Evolutionary conservation across 2,329 filamentous ascomycete genomes (phyloP).

Genomic region (Alternaria metachromatica): DNA sequence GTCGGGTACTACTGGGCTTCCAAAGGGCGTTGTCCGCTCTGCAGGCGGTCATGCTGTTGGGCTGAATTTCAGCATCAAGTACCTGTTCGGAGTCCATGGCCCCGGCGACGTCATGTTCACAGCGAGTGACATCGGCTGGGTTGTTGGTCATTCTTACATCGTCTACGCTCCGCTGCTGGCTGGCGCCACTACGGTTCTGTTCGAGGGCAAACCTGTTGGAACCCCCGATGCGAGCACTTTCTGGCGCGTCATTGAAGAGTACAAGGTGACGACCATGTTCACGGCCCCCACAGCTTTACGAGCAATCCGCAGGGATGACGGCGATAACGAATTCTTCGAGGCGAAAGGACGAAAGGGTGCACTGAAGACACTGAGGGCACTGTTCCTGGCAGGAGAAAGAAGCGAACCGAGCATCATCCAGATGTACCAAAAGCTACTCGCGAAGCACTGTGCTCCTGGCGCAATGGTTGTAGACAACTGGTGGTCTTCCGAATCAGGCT

Average conservation of each 20-base stretch:
- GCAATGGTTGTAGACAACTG: slow-evolving; percentile 74
- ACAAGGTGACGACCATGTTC: slow-evolving; percentile 79
- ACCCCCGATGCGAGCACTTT: slow-evolving; percentile 88
- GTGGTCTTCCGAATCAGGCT: slow-evolving; percentile 76
- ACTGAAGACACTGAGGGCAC: slow-evolving; percentile 71
- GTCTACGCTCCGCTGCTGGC: slow-evolving; percentile 85
- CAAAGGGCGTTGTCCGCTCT: slow-evolving; percentile 83
- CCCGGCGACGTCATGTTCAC: slow-evolving; percentile 84
- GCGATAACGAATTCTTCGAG: slow-evolving; percentile 71
- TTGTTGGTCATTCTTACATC: slow-evolving; percentile 78
- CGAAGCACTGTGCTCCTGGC: slow-evolving; percentile 67
- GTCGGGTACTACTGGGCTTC: slow-evolving; percentile 79
- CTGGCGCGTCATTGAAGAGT: slow-evolving; percentile 84
- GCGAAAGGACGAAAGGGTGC: slow-evolving; percentile 71
- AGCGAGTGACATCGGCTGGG: slow-evolving; percentile 91
- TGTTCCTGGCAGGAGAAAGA: slow-evolving; percentile 89
- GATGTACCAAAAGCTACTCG: slow-evolving; percentile 78
- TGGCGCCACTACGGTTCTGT: slow-evolving; percentile 85
- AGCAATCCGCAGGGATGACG: slow-evolving; percentile 86
- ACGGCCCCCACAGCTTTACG: slow-evolving; percentile 88
- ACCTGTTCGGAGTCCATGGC: slow-evolving; percentile 81
- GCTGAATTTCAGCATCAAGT: slow-evolving; percentile 79
- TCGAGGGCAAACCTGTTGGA: slow-evolving; percentile 92
- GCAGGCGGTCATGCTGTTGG: slow-evolving; percentile 88
- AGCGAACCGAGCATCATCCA: slow-evolving; percentile 86